Percentiles rank a stretch among this genome's conserved stretches.
These are phyloP conservation scores for Lichtheimia corymbifera DNA, from an alignment of 371 early-diverging fungal species.

Conservation along the genomic window DNA sequence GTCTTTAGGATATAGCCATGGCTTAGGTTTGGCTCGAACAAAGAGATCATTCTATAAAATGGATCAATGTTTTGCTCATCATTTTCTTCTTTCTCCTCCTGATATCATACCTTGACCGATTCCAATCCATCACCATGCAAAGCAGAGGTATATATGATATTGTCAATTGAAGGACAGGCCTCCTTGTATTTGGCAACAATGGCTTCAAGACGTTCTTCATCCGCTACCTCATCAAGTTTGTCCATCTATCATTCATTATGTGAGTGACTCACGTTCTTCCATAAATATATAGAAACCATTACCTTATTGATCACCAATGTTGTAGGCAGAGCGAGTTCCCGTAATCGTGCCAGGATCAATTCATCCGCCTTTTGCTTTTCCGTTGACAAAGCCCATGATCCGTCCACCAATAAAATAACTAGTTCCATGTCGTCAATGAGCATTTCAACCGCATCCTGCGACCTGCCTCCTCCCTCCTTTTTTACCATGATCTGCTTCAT, in stretches of 20 bases:
- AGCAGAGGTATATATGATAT: conserved; percentile 55
- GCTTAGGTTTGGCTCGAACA: conserved; percentile 40
- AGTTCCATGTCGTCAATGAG: background rate
- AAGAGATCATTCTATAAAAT: conserved; percentile 40
- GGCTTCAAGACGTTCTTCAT: conserved; percentile 35
- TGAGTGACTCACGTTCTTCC: background rate
- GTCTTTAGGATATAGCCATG: conserved; percentile 66
- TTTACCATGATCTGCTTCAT: conserved; percentile 66
- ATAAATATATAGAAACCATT: background rate
- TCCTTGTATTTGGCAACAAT: conserved; percentile 28
- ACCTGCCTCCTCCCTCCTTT: background rate
- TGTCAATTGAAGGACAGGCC: conserved; percentile 28
- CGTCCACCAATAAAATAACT: conserved; percentile 69
- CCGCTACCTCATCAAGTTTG: conserved; percentile 46
- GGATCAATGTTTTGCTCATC: background rate
- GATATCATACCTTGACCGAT: conserved; percentile 32
- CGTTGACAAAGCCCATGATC: conserved; percentile 48
- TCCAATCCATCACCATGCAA: conserved; percentile 26
- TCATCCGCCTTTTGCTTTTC: conserved; percentile 50
- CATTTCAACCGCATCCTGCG: background rate
- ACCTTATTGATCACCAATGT: conserved; percentile 77
- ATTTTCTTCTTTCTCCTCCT: background rate
- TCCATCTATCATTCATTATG: conserved; percentile 46
- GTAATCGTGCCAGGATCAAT: conserved; percentile 58
- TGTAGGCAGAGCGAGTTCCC: conserved; percentile 47